These are phyloP conservation scores for Apiospora malaysiana DNA, from an alignment of 2,329 filamentous ascomycete species.

Conservation along the genomic window DNA sequence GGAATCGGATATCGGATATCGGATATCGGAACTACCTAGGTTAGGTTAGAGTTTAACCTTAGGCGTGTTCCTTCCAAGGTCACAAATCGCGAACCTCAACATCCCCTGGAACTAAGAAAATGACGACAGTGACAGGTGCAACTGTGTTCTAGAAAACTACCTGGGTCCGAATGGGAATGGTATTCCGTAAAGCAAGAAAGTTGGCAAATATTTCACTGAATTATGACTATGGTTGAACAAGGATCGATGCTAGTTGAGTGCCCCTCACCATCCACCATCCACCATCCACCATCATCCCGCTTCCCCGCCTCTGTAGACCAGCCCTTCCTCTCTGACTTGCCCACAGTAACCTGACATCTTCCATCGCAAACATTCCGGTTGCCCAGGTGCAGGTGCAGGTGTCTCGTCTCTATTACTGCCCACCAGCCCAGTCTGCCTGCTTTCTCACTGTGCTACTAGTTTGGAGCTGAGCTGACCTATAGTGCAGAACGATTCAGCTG, in stretches of 20 bases:
- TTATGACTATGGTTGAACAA: not conserved
- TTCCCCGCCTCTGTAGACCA: not conserved
- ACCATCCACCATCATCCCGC: not conserved
- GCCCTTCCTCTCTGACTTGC: not conserved
- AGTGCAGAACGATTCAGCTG: not conserved
- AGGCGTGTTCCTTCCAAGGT: not conserved
- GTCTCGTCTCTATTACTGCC: not conserved
- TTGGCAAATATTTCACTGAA: not conserved
- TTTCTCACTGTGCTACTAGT: not conserved
- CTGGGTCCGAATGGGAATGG: too few relatives aligned
- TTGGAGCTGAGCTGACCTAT: conserved; percentile 8
- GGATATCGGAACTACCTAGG: not conserved
- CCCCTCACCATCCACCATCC: too few relatives aligned
- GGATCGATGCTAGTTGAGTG: not conserved
- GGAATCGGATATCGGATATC: too few relatives aligned
- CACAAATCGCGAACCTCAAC: not conserved
- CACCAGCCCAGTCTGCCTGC: not conserved
- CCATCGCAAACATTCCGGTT: not conserved
- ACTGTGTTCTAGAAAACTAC: too few relatives aligned
- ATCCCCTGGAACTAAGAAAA: not conserved
- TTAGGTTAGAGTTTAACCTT: not conserved
- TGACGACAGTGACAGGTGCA: not conserved
- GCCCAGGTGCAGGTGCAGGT: not conserved
- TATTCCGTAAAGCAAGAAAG: not conserved
- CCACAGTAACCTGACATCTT: not conserved